Conservation (phyloP, 345 rosid genomes). For the Ceriops zippeliana region DNA sequence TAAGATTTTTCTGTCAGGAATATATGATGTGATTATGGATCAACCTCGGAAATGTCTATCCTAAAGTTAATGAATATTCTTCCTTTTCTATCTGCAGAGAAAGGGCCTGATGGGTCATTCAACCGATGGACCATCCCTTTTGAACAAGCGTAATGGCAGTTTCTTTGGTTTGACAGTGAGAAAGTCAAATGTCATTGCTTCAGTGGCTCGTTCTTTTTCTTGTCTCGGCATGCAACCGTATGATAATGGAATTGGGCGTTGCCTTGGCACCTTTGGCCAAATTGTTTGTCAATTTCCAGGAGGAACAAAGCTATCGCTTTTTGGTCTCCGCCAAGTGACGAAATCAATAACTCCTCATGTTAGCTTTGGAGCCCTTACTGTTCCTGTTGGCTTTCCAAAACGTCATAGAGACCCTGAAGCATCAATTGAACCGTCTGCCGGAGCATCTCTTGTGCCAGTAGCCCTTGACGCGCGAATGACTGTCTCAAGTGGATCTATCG, state of each 20-base stretch:
- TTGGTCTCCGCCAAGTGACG: slow-evolving; percentile 49
- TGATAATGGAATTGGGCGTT: slow-evolving; percentile 28
- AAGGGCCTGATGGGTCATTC: slow-evolving; percentile 60
- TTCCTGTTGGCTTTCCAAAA: slow-evolving; percentile 47
- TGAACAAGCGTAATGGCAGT: slow-evolving; percentile 54
- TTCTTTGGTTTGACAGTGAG: slow-evolving; percentile 58
- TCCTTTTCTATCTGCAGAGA: slow-evolving; percentile 36
- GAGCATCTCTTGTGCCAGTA: slow-evolving; percentile 8
- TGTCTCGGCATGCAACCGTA: slow-evolving; percentile 28
- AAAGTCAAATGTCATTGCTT: slow-evolving; percentile 56
- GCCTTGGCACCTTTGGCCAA: slow-evolving; percentile 69
- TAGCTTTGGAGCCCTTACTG: slow-evolving; percentile 44
- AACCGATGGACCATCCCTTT: slow-evolving; percentile 59
- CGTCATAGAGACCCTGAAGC: slow-evolving; percentile 20
- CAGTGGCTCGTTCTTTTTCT: slow-evolving; percentile 62
- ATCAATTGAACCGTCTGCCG: slow-evolving; percentile 20
- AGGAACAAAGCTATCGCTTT: slow-evolving; percentile 53
- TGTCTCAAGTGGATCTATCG: slow-evolving; percentile 39
- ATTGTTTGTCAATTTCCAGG: slow-evolving; percentile 54
- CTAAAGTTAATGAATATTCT: slow-evolving; percentile 11
- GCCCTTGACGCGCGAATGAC: slow-evolving; percentile 18
- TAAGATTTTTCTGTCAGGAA: neutral
- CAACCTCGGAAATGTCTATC: neutral
- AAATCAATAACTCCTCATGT: slow-evolving; percentile 28
- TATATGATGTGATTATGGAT: too few relatives aligned